Evolutionary conservation across 306 rosid genomes (phyloP).

Genomic region (Purshia tridentata): DNA sequence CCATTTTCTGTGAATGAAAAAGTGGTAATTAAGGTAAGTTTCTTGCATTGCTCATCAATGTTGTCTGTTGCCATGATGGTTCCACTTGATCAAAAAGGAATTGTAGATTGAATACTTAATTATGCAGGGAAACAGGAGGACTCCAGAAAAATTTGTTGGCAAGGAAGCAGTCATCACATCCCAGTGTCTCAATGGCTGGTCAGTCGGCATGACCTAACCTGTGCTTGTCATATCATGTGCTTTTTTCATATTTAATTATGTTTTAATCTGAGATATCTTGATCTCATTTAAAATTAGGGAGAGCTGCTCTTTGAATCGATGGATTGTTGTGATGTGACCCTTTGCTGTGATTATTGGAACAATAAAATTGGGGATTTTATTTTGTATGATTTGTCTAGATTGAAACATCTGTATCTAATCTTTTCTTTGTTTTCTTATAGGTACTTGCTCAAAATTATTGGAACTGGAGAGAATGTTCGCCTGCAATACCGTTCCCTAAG

Average conservation of each 20-base stretch:
- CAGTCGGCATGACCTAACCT: constrained; percentile 37
- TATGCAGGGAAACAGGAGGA: constrained; percentile 89
- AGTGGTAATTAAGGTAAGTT: constrained; percentile 81
- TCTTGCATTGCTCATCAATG: constrained; percentile 14
- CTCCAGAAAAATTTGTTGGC: constrained; percentile 98
- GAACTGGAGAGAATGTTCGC: constrained; percentile 84
- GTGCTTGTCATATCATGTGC: constrained; percentile 12
- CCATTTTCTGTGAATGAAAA: constrained; percentile 95
- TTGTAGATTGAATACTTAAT: constrained; percentile 28
- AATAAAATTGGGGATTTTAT: not conserved
- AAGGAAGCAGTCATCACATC: constrained; percentile 98
- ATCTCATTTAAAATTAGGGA: not conserved
- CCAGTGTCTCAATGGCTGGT: constrained; percentile 99
- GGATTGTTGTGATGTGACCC: not conserved
- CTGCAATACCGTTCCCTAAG: constrained; percentile 93
- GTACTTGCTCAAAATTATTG: constrained; percentile 90
- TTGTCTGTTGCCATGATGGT: constrained; percentile 9
- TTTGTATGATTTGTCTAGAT: not conserved
- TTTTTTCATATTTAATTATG: constrained; percentile 3
- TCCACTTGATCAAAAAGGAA: constrained; percentile 15
- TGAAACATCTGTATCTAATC: not conserved
- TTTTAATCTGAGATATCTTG: not conserved
- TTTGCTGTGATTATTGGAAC: not conserved
- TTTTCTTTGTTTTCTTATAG: constrained; percentile 36
- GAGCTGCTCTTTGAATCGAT: not conserved